phyloP scores from a whole-genome alignment of 805 yeast genomes.

The Suhomyces prunicola region DNA sequence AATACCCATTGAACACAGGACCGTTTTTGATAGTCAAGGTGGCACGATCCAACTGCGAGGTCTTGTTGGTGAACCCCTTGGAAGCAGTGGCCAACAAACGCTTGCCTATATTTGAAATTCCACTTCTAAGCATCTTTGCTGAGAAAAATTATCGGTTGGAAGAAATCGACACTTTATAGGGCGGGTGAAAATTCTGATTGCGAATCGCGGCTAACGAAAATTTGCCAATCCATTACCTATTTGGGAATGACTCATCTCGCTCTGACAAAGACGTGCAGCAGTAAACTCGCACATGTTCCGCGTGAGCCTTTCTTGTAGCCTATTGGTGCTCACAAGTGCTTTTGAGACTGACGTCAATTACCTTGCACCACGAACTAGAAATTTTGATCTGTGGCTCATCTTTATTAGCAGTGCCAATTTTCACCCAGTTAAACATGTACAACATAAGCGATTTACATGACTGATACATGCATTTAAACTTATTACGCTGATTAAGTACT shows the following conservation, averaged over 20 bases:
- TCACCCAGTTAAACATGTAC: not conserved
- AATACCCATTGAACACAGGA: conserved; percentile 87
- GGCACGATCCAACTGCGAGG: conserved; percentile 65
- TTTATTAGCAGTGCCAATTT: too few relatives aligned
- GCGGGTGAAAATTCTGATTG: conserved; percentile 19
- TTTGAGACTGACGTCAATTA: not conserved
- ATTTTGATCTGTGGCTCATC: not conserved
- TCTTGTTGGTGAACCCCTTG: conserved; percentile 30
- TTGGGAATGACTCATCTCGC: conserved; percentile 23
- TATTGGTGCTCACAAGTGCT: not conserved
- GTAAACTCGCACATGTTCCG: not conserved
- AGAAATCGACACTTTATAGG: not conserved
- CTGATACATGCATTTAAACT: not conserved
- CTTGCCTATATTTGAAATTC: conserved; percentile 2
- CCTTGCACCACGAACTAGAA: not conserved
- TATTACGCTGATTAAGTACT: not conserved
- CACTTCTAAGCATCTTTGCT: not conserved
- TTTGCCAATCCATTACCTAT: conserved; percentile 18
- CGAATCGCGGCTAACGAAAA: conserved; percentile 34
- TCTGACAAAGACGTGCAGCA: not conserved
- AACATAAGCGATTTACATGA: not conserved
- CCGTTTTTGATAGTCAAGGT: conserved; percentile 90
- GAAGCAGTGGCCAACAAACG: conserved; percentile 38
- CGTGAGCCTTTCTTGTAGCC: not conserved
- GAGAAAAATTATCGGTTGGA: not conserved